Evolutionary conservation across 257 asterid genomes (phyloP), one percentile per base, ranked within the genome.

Genomic region (Lycium ferocissimum): DNA sequence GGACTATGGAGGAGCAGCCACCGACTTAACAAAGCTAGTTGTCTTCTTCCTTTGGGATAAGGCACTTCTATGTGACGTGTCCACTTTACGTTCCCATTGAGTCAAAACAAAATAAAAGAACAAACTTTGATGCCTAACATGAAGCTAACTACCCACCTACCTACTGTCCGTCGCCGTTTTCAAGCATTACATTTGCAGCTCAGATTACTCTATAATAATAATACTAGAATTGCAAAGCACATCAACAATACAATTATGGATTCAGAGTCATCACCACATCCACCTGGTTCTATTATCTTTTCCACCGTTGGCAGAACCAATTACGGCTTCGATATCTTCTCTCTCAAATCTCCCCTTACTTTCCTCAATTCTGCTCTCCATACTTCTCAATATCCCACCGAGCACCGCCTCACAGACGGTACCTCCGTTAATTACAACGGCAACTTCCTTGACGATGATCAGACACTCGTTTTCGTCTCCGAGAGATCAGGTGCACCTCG

Each of bases 281-380:
- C 45, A 40, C 45, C 4, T 40, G 98, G 97, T 38, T 93, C 97
- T 9, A 84, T 92, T 14, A 84, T 91, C 47, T 94, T 94, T 93
- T 56, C 95, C 88, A 85, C 95, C 83, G 90, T 94, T 2, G 98
- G 94, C 85, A 87, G 94, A 47, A 65, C 89, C 56, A 38, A 84
- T 13, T 93, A 93, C 87, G 97, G 98, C 88, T 95, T 95, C 85
- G 98, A 95, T 67, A 58, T 95, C 54, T 95, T 94, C 90, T 89
- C 92, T 81, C 88, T 93, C 81, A 69, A 56, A 2, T 90, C 91
- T 26, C 90, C 94, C 0, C 18, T 88, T 12, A 58, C 45, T 1
- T 58, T 85, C 80, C 14, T 37, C 13, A 2, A 58, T 78, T 18
- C 6, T 11, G 73, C 18, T 8, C 66, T 85, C 83, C 14, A 35